phyloP scores from a whole-genome alignment of 2,329 filamentous ascomycete genomes.

The Phaeomoniella chlamydospora region DNA sequence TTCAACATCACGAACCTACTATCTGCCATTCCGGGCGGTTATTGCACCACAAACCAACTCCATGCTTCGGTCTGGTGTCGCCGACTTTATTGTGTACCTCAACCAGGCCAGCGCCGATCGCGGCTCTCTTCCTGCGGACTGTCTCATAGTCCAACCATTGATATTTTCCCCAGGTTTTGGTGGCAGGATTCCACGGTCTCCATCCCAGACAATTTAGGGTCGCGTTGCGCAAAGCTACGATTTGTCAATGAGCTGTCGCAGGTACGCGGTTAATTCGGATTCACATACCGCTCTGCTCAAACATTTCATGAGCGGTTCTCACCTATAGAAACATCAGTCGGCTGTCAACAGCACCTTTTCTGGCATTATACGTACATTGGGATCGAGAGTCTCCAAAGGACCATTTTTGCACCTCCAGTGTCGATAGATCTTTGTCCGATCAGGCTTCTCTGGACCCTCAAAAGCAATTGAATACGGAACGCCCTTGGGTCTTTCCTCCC shows the following conservation, averaged over 20 bases:
- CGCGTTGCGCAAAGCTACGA: conserved; percentile 39
- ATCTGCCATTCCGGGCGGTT: conserved; percentile 86
- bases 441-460: conserved; percentile 58
- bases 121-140: conserved; percentile 62
- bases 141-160: conserved; percentile 74
- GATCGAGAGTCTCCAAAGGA: conserved; percentile 58
- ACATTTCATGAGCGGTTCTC: conserved; percentile 64
- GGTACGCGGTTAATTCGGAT: conserved; percentile 1
- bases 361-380: conserved; percentile 30
- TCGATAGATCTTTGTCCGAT: conserved; percentile 64
- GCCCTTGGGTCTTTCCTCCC: conserved; percentile 53
- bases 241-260: conserved; percentile 3
- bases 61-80: conserved; percentile 52
- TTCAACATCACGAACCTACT: conserved; percentile 35
- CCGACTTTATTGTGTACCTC: conserved; percentile 65
- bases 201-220: conserved; percentile 64
- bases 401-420: conserved; percentile 66
- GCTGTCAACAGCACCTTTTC: conserved; percentile 5
- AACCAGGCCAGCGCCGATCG: conserved; percentile 73
- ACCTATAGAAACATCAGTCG: conserved; percentile 24
- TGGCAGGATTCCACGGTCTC: conserved; percentile 62
- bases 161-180: conserved; percentile 62
- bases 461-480: conserved; percentile 65
- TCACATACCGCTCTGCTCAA: conserved; percentile 45
- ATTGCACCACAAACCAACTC: conserved; percentile 72